A percentile compares a stretch with the other conserved stretches of the same genome.
These are phyloP conservation scores for Sarcodon aspratus DNA, from an alignment of 768 basidiomycete genomes.

Conservation along the genomic window DNA sequence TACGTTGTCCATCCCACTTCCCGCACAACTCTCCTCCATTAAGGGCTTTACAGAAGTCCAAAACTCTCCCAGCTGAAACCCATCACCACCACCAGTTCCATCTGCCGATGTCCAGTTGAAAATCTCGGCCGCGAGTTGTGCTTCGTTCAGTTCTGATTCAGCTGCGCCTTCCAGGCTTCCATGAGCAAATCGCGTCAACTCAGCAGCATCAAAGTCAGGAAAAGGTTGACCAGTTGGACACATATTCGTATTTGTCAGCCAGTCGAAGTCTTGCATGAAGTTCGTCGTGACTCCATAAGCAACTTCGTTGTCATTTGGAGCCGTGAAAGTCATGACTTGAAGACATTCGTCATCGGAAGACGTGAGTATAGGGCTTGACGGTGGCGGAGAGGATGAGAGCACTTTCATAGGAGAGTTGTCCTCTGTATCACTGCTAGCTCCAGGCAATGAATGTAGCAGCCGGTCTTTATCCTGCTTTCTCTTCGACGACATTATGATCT, in stretches of 20 bases:
- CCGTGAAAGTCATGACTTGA: not conserved
- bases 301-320: no score
- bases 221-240: not conserved
- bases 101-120: not conserved
- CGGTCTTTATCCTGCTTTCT: not conserved
- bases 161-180: not conserved
- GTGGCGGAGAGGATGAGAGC: not conserved
- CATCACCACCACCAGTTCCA: not conserved
- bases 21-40: not conserved
- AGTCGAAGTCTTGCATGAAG: not conserved
- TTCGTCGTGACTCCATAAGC: not conserved
- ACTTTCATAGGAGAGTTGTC: not conserved
- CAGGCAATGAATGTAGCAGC: not conserved
- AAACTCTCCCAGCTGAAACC: conserved; percentile 1
- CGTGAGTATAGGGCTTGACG: not conserved
- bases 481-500: no score
- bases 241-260: not conserved
- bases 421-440: not conserved
- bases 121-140: not conserved
- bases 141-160: not conserved
- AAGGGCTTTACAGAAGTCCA: conserved; percentile 1
- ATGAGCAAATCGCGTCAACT: not conserved
- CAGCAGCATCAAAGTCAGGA: not conserved
- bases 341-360: not conserved
- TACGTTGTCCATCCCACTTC: not conserved